These are phyloP conservation scores for Alternaria brassicae DNA, from an alignment of 2,329 filamentous ascomycete species.

Conservation along the genomic window DNA sequence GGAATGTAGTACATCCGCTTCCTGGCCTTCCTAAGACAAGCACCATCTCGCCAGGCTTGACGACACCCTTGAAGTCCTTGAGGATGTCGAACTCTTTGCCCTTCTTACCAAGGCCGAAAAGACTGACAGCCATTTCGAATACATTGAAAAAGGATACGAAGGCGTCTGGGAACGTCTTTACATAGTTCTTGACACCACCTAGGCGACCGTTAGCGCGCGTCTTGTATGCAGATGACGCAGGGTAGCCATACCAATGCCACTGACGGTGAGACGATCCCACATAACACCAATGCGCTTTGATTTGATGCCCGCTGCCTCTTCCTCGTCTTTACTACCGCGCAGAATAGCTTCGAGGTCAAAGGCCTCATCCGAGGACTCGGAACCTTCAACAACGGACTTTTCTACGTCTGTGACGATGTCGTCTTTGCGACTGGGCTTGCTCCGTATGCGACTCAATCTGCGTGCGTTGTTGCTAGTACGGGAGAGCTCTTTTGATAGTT, in stretches of 20 bases:
- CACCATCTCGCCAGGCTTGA: conserved; percentile 81
- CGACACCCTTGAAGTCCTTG: conserved; percentile 68
- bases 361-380: conserved; percentile 52
- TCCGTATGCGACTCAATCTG: conserved; percentile 55
- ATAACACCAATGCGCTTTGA: conserved; percentile 75
- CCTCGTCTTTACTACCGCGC: conserved; percentile 73
- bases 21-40: conserved; percentile 81
- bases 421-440: conserved; percentile 52
- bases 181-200: conserved; percentile 71
- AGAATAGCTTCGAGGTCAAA: conserved; percentile 81
- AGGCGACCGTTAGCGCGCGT: conserved; percentile 5
- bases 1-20: conserved; percentile 61
- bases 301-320: conserved; percentile 78
- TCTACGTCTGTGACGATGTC: conserved; percentile 61
- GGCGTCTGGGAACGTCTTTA: conserved; percentile 77
- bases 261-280: conserved; percentile 79
- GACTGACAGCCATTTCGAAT: conserved; percentile 66
- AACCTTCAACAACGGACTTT: conserved; percentile 54
- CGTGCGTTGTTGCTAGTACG: conserved; percentile 48
- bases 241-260: conserved; percentile 65
- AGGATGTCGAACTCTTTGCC: conserved; percentile 76
- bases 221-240: not conserved
- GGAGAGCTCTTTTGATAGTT: conserved; percentile 62
- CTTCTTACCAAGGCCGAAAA: conserved; percentile 72
- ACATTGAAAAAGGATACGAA: conserved; percentile 80